Base-by-base conservation (phyloP, 257 asterid species). In the Fraxinus quadrangulata region DNA sequence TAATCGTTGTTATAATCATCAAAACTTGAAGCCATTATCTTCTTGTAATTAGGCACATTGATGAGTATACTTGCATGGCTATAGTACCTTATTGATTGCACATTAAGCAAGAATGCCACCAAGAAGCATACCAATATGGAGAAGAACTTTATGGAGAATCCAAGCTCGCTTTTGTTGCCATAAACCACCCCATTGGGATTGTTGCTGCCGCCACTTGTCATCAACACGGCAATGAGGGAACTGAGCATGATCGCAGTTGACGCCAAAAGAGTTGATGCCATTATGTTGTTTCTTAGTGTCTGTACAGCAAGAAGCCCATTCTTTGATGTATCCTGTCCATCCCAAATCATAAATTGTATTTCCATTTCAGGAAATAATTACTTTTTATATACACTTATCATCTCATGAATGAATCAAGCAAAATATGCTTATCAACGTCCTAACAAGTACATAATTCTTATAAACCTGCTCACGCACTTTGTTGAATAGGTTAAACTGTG, bases 51-150 rank as follows among this genome's bases (percentile, higher is more conserved):
- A 1, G 98, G 99, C 54, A 93, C 98, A 72, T 96, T 96, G 7
- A 96, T 87, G 14, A 96, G 92, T 49, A 93, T 85, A 84, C 98
- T 89, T 42, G 98, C 98, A 28, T 96, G 99, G 89, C 98, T 96
- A 30, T 88, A 96, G 84, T 96, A 93, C 54, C 99, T 83, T 14
- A 95, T 87, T 0, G 98, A 93, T 77, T 96, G 99, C 34, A 96
- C 96, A 9, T 89, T 89, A 6, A 96, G 81, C 81, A 96, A 40
- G 83, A 96, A 96, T 0, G 97, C 96, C 54, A 90, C 74, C 59
- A 93, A 47, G 84, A 96, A 96, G 77, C 98, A 96, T 10, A 92
- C 86, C 72, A 92, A 56, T 34, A 93, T 89, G 1, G 94, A 80
- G 85, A 93, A 92, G 79, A 83, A 88, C 59, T 93, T 96, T 8